These are phyloP conservation scores for Caloboletus firmus DNA, from an alignment of 1,284 basidiomycete genomes.

Conservation along the genomic window DNA sequence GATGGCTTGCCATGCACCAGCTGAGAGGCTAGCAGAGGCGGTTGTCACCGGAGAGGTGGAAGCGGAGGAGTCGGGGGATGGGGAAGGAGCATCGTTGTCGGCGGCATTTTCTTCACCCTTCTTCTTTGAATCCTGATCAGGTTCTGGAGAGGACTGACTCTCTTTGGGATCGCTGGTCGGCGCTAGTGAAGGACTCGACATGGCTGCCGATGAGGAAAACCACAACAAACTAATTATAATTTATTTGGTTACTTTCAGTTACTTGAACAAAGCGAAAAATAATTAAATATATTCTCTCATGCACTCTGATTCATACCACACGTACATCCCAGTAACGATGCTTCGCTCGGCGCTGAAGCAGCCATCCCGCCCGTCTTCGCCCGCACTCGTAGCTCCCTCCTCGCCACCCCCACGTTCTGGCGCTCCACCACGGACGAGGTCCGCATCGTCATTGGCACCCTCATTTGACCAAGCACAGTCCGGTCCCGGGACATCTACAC, in stretches of 20 bases:
- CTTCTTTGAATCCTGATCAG: neutral
- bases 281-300: conserved; percentile 7
- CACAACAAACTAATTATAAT: neutral
- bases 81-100: neutral
- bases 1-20: conserved; percentile 78
- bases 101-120: conserved; percentile 3
- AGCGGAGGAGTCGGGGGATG: conserved; percentile 1
- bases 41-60: conserved; percentile 11
- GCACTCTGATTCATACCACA: conserved; percentile 12
- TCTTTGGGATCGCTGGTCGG: conserved; percentile 1
- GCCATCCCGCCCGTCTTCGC: conserved; percentile 33
- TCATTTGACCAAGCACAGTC: conserved; percentile 17
- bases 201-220: neutral
- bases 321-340: conserved; percentile 17
- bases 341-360: conserved; percentile 56
- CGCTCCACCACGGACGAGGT: conserved; percentile 19
- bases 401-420: conserved; percentile 21
- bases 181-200: conserved; percentile 8
- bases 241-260: neutral
- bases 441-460: conserved; percentile 21
- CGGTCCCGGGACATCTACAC: conserved; percentile 12
- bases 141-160: conserved; percentile 1
- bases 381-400: conserved; percentile 21
- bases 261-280: conserved; percentile 6
- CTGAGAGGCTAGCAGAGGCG: conserved; percentile 20